These are phyloP conservation scores for Telopea speciosissima DNA, from an alignment of 177 flowering plant genomes.

Conservation along the genomic window DNA sequence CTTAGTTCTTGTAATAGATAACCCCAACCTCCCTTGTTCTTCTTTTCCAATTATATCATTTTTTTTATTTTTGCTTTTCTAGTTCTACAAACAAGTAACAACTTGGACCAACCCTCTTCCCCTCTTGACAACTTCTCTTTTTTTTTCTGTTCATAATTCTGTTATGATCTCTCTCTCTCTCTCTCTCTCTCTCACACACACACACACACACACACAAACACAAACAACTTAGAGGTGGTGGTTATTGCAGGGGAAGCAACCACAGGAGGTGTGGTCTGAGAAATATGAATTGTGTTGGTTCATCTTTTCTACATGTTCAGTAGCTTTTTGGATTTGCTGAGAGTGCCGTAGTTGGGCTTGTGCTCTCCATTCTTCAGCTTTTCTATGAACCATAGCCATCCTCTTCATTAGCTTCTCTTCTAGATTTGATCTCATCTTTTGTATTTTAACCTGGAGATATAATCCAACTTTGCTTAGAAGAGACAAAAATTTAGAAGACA, in stretches of 20 bases:
- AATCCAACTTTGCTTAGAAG: not conserved
- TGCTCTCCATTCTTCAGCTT: slow-evolving; percentile 81
- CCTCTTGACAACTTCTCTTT: not conserved
- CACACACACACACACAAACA: too few relatives aligned
- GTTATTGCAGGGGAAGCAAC: slow-evolving; percentile 63
- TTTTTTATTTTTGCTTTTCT: too few relatives aligned
- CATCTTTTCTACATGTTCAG: slow-evolving; percentile 41
- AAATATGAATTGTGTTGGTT: slow-evolving; percentile 16
- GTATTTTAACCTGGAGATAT: slow-evolving; percentile 71
- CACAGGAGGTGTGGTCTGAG: slow-evolving; percentile 39
- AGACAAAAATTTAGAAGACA: too few relatives aligned
- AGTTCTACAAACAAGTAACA: too few relatives aligned
- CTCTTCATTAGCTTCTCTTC: slow-evolving; percentile 91
- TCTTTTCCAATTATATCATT: too few relatives aligned
- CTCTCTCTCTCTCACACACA: not conserved
- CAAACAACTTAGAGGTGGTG: slow-evolving; percentile 6
- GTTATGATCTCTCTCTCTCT: not conserved
- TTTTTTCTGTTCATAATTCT: not conserved
- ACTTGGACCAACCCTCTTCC: not conserved
- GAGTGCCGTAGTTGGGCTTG: slow-evolving; percentile 62
- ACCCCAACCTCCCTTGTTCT: too few relatives aligned
- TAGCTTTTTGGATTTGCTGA: slow-evolving; percentile 46
- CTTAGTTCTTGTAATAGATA: too few relatives aligned
- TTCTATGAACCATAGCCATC: slow-evolving; percentile 72
- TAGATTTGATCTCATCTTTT: slow-evolving; percentile 76